Conservation (phyloP, 192 early-diverging fungal genomes). For the Oehlia diaphana region DNA sequence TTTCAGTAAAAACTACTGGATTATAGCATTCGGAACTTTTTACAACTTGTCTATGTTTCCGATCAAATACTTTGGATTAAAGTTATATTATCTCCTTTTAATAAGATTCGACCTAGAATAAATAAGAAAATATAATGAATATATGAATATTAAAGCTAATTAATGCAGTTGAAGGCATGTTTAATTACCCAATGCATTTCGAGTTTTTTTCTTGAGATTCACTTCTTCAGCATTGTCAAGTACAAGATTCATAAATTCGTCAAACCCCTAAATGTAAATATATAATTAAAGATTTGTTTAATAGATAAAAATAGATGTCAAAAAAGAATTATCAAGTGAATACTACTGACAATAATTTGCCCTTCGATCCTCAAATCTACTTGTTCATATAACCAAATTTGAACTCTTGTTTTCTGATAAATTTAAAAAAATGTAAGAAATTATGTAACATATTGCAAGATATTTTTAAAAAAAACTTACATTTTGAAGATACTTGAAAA, state of each 20-base stretch:
- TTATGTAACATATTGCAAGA: background rate
- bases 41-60: too few species aligned
- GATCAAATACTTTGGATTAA: constrained; percentile 58
- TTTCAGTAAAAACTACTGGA: too few species aligned
- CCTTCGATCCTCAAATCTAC: constrained; percentile 87
- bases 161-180: background rate
- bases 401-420: constrained; percentile 78
- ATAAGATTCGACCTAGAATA: constrained; percentile 74
- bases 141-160: background rate
- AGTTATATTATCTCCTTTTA: constrained; percentile 98
- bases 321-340: background rate
- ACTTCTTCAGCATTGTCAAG: constrained; percentile 89
- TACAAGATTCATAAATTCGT: constrained; percentile 98
- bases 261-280: constrained; percentile 78
- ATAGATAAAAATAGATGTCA: background rate
- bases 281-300: background rate
- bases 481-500: constrained; percentile 95
- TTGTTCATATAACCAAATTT: constrained; percentile 95
- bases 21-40: too few species aligned
- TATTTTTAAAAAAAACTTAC: constrained; percentile 45
- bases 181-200: constrained; percentile 66
- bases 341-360: constrained; percentile 75
- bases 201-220: constrained; percentile 73
- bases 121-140: constrained; percentile 16
- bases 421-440: background rate